Evolutionary conservation across 345 rosid genomes (phyloP), one percentile per base, ranked within the genome.

Genomic region (Dipteronia dyeriana): DNA sequence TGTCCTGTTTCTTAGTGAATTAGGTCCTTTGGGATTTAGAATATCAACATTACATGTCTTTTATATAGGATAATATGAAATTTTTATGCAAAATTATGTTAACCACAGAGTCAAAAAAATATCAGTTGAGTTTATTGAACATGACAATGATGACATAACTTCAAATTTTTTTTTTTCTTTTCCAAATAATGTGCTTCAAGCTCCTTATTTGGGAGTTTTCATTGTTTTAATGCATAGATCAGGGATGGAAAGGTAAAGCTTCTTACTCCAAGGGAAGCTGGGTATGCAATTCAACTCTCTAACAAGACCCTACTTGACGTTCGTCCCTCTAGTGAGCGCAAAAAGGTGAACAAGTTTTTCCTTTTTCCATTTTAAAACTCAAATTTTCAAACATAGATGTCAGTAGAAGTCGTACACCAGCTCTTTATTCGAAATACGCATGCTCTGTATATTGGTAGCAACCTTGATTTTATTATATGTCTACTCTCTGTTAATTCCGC

Each of bases 271-370:
- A 90, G 87, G 79, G 97, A 95, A 85, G 98, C 97, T 56, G 97
- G 98, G 66, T 91, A 95, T 85, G 98, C 96, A 13, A 83, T 93
- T 86, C 95, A 91, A 78, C 92, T 95, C 56, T 90, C 97, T 14
- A 85, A 86, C 76, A 95, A 95, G 81, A 87, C 91, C 60, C 79
- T 95, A 19, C 93, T 93, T 12, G 98, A 95, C 78, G 98, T 91
- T 73, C 94, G 97, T 9, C 97, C 98, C 3, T 86, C 96, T 63
- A 75, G 76, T 49, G 98, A 95, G 81, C 91, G 68, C 38, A 75
- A 85, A 68, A 95, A 95, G 93, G 99, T 90, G 57, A 74, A 76
- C 23, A 11, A 2, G 47, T 17, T 69, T 76, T 29, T 0, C 11
- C 62, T 26, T 16, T 31, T 62, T 56, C 12, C 57, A 7, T 34